Evolutionary conservation across 345 rosid species (phyloP), one percentile per base, ranked within the genome.

Genomic region (Balakata baccata): DNA sequence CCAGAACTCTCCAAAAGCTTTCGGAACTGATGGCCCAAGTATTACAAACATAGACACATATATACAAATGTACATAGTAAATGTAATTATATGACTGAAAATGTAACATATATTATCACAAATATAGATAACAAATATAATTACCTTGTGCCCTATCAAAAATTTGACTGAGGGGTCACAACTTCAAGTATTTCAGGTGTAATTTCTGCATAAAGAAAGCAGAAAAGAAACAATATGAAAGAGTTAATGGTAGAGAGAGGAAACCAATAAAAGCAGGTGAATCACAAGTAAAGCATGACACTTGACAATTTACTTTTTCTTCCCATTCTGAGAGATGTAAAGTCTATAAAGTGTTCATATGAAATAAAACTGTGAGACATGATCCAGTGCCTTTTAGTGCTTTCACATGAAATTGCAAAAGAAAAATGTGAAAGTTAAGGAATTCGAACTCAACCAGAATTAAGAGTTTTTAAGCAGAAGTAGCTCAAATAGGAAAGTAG

Each of bases 281-380:
- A 79, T 84, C 89, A 90, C 89, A 73, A 79, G 83, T 43, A 86
- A 86, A 81, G 81, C 80, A 79, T 77, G 91, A 83, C 73, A 72
- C 81, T 75, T 75, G 64, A 80, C 78, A 71, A 54, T 74, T 52
- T 57, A 53, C 67, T 43, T 47, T 70, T 78, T 45, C 34, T 78
- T 41, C 76, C 68, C 73, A 74, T 71, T 50, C 17, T 72, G 77
- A 46, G 67, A 72, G 69, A 37, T 51, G 71, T 50, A 75, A 75
- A 59, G 61, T 3, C 52, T 5, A 46, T n/a, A 71, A 71, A 47
- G 53, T 25, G 23, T 20, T 25, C 5, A 22, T 17, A 46, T 34
- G 38, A 23, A 57, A 49, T n/a, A 46, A 57, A n/a, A 39, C 23
- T 3, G 54, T 6, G 23, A 61, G 11, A 25, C 29, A 23, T 17